Evolutionary conservation across 768 basidiomycete genomes (phyloP), one percentile per base, ranked within the genome.

Genomic region (Crepidotus variabilis): DNA sequence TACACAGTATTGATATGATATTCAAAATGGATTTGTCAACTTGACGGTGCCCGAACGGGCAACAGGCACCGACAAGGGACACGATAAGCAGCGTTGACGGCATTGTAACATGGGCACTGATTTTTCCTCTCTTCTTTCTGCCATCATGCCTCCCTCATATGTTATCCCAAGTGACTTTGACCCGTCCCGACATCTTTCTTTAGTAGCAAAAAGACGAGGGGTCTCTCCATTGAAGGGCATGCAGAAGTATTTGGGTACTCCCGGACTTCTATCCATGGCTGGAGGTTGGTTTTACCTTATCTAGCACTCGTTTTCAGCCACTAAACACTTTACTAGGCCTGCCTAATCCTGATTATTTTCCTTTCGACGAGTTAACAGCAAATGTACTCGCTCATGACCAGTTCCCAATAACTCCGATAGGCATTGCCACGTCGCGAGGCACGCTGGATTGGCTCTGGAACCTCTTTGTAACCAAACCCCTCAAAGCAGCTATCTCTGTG

Each of bases 111-210:
- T 49, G 47, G 47, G 11, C 47, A 16, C 21, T 50, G 7, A 9
- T 22, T 24, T 50, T n/a, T 20, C 23, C 48, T 14, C 36, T 22
- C 55, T 11, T 18, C 48, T n/a, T 18, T 47, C 33, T 48, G 50
- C 16, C 39, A 58, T 21, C 8, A 28, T 28, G 28, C 28, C 28
- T 28, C 28, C 28, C 52, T 10, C 51, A 34, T 6, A 47, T 21
- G 47, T n/a, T n/a, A n/a, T n/a, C n/a, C n/a, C 65, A 51, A 75
- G 82, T 43, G 78, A 86, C 0, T 72, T 87, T 55, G 87, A 92
- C 70, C 72, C 90, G 47, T 84, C 83, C 20, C 86, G 90, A 64
- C 90, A 92, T 66, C 70, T 92, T 24, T 88, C 85, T n/a, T 65
- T 70, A 2, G 35, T 85, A 18, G 69, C 86, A 2, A 76, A 73